phyloP scores from a whole-genome alignment of 805 yeast genomes.

The Nadsonia fulvescens region DNA sequence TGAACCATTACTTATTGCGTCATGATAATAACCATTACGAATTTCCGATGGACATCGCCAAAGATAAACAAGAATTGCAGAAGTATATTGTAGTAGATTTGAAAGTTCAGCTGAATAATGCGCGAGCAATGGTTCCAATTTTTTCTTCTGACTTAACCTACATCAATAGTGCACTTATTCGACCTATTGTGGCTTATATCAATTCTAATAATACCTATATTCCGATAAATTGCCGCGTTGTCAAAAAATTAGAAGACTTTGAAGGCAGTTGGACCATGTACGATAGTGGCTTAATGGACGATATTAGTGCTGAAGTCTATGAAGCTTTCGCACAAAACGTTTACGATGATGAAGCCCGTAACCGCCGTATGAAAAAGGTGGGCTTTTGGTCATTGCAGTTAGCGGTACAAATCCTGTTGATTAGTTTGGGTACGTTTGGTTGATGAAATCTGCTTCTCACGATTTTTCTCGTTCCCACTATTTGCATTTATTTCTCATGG shows the following conservation, averaged over 20 bases:
- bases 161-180: conserved; percentile 73
- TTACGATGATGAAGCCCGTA: conserved; percentile 65
- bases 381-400: conserved; percentile 88
- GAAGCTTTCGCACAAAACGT: conserved; percentile 81
- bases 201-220: conserved; percentile 79
- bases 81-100: conserved; percentile 62
- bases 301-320: conserved; percentile 73
- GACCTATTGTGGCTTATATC: conserved; percentile 92
- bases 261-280: conserved; percentile 95
- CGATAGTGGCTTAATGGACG: conserved; percentile 82
- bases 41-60: conserved; percentile 14
- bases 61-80: conserved; percentile 21
- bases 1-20: too few relatives aligned
- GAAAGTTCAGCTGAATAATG: conserved; percentile 63
- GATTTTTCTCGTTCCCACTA: too few relatives aligned
- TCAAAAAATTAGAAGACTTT: conserved; percentile 64
- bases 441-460: too few relatives aligned
- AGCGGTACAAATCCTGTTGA: conserved; percentile 58
- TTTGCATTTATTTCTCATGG: too few relatives aligned
- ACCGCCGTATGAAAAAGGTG: conserved; percentile 57
- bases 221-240: conserved; percentile 68
- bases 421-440: conserved; percentile 65
- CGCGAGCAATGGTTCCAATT: conserved; percentile 76
- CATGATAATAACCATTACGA: too few relatives aligned
- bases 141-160: conserved; percentile 80